Evolutionary conservation across 495 filamentous ascomycete species (phyloP).

Genomic region (Aspergillus hancockii): DNA sequence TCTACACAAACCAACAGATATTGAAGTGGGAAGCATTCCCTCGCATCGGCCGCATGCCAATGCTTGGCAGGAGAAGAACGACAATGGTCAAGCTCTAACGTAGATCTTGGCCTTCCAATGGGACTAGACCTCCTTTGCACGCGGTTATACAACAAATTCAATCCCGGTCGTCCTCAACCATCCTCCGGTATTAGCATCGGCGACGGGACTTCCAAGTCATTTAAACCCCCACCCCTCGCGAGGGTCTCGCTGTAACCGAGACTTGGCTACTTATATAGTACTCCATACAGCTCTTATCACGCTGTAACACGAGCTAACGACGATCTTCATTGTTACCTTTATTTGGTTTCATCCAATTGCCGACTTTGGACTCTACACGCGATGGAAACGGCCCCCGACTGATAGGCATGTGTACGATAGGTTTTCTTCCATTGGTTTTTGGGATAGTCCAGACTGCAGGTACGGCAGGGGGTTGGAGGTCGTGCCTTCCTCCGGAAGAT

Average conservation of each 20-base stretch:
- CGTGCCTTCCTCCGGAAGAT: neutral
- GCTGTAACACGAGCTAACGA: neutral
- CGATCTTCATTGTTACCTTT: neutral
- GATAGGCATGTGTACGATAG: conserved; percentile 2
- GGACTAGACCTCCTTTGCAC: neutral
- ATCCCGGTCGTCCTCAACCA: neutral
- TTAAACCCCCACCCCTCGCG: neutral
- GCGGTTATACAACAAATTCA: neutral
- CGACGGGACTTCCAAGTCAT: neutral
- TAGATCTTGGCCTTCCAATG: conserved; percentile 10
- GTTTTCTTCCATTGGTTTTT: neutral
- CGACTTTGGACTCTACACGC: neutral
- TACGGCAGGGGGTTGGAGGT: neutral
- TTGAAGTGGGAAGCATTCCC: neutral
- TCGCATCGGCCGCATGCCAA: conserved; percentile 3
- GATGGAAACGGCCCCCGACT: neutral
- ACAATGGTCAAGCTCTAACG: conserved; percentile 7
- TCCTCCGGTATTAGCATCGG: neutral
- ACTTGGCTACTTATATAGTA: conserved; percentile 5
- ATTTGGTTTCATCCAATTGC: neutral
- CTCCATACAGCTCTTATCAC: neutral
- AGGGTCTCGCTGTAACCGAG: neutral
- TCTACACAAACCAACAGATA: neutral
- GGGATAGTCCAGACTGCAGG: neutral
- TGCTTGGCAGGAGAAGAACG: conserved; percentile 9